Base-by-base conservation (phyloP, 331 rosid genomes). In the Pyrus hybrid region DNA sequence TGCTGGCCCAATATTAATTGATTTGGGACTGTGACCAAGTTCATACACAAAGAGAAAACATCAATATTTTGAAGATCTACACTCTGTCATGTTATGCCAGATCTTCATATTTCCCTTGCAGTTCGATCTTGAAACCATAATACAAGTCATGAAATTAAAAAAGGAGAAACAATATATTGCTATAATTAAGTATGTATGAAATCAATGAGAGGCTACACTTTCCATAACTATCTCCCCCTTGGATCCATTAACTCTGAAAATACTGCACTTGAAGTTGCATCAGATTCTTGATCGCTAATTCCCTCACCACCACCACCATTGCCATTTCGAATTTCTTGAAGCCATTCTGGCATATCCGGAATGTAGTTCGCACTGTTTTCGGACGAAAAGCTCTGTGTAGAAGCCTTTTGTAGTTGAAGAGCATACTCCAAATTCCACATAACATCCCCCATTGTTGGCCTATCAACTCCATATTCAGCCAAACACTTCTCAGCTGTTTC, bases 391-490 rank as follows among this genome's bases (percentile, higher is more conserved):
- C 64, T 72, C 11, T 83, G 76, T 56, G 70, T 32, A 14, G 79
- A 76, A 54, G 82, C 71, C 75, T 76, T 82, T 57, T 83, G 84
- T 5, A 80, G 84, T 72, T 83, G 87, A 72, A 83, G 77, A 67
- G 82, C 74, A 57, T 83, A 83, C 80, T 80, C 87, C 79, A 83
- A 56, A 77, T 83, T 83, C 90, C 88, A 86, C 75, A 84, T 68
- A 13, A 86, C 87, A 54, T 84, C 88, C 33, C 90, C 86, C 85
- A 86, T 86, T n/a, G 86, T 73, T n/a, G 84, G 88, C 79, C 90
- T 79, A 49, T 86, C 88, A 33, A 45, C 73, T 20, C 90, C 86
- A 37, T 73, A 63, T 68, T 86, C 88, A 49, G 80, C 86, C 73
- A 84, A 58, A 67, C 90, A 84, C 77, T 86, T 84, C 83, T 86